Conservation (phyloP, 192 early-diverging fungal genomes). For the Chytriomyces sp. region DNA sequence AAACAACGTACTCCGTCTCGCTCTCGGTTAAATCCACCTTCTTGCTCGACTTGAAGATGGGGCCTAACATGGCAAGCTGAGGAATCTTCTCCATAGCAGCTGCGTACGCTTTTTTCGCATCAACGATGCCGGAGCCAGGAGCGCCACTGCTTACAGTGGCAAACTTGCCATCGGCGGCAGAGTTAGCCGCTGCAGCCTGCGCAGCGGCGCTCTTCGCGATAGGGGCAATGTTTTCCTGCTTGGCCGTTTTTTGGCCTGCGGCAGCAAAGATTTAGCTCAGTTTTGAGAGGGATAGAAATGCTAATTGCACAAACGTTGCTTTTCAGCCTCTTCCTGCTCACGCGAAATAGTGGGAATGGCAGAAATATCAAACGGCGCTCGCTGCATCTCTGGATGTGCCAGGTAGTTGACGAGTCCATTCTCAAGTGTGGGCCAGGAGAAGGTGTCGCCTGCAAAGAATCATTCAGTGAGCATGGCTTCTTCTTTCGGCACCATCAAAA, state of each 20-base stretch:
- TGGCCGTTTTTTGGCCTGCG: constrained; percentile 37
- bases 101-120: constrained; percentile 76
- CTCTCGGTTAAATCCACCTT: constrained; percentile 87
- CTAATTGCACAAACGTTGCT: too few species aligned
- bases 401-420: constrained; percentile 86
- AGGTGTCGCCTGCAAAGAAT: constrained; percentile 72
- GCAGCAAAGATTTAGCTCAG: background rate
- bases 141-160: constrained; percentile 25
- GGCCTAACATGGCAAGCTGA: constrained; percentile 80
- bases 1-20: constrained; percentile 94
- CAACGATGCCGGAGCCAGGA: constrained; percentile 33
- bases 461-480: too few species aligned
- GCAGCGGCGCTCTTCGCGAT: constrained; percentile 7
- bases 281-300: too few species aligned
- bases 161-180: constrained; percentile 1
- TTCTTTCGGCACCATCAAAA: constrained; percentile 5
- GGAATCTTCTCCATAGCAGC: constrained; percentile 77
- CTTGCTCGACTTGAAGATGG: constrained; percentile 83
- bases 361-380: constrained; percentile 74
- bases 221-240: constrained; percentile 36
- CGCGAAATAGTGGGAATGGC: constrained; percentile 80
- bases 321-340: constrained; percentile 81
- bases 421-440: constrained; percentile 82
- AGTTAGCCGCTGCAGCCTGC: background rate
- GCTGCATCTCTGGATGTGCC: constrained; percentile 58